Conservation (phyloP, 2,329 filamentous ascomycete species). For the Aurifilum marmelostoma region DNA sequence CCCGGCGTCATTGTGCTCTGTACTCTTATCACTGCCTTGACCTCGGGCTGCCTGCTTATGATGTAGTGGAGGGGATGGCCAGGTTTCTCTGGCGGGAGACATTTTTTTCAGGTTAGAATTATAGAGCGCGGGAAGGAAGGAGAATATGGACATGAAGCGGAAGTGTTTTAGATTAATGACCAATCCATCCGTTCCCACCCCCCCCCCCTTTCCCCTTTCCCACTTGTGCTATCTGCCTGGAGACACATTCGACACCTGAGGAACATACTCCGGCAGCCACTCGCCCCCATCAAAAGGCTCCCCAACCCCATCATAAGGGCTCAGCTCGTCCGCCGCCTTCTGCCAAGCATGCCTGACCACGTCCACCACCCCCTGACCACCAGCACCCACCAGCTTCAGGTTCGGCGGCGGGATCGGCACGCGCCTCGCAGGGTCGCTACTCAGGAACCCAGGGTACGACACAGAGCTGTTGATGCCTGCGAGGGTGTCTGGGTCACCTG, state of each 20-base stretch:
- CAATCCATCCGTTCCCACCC: too few relatives aligned
- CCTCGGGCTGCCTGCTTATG: slow-evolving; percentile 17
- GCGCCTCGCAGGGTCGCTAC: slow-evolving; percentile 39
- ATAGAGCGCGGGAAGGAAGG: too few relatives aligned
- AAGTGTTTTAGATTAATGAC: too few relatives aligned
- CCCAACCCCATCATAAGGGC: slow-evolving; percentile 52
- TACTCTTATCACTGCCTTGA: slow-evolving; percentile 10
- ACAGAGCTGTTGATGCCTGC: slow-evolving; percentile 43
- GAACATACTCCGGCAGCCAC: slow-evolving; percentile 44
- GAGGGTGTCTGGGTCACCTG: slow-evolving; percentile 42
- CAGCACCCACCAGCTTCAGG: slow-evolving; percentile 46
- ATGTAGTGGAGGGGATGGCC: background rate
- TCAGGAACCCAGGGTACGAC: slow-evolving; percentile 47
- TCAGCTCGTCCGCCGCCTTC: slow-evolving; percentile 35
- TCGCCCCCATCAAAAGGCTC: slow-evolving; percentile 46
- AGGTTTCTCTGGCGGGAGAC: too few relatives aligned
- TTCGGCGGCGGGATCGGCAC: slow-evolving; percentile 46
- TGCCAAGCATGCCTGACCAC: slow-evolving; percentile 40
- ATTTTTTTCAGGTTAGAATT: too few relatives aligned
- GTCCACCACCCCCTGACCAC: slow-evolving; percentile 44
- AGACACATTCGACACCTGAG: slow-evolving; percentile 35
- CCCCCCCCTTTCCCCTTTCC: background rate
- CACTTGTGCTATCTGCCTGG: background rate
- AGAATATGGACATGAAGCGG: background rate
- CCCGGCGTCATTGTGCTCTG: slow-evolving; percentile 1